A percentile compares a stretch with the other conserved stretches of the same genome.
Conservation (phyloP, 371 early-diverging fungal genomes). For the Synchytrium microbalum region DNA sequence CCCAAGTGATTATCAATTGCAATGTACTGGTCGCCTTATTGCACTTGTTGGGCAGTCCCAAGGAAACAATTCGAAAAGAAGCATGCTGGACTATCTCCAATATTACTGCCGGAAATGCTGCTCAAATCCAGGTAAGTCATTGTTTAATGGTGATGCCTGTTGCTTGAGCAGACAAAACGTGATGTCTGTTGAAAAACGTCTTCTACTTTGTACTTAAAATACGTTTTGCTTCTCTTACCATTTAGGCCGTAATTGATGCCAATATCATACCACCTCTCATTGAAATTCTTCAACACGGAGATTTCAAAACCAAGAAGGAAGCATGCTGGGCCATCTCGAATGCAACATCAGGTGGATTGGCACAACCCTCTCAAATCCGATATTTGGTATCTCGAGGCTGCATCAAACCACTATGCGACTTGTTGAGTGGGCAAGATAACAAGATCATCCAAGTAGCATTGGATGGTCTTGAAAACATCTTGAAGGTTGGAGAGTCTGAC, state of each 20-base stretch:
- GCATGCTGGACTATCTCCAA: slow-evolving; percentile 99
- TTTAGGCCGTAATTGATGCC: slow-evolving; percentile 76
- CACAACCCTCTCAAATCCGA: slow-evolving; percentile 69
- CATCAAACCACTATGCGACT: slow-evolving; percentile 91
- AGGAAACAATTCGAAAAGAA: slow-evolving; percentile 96
- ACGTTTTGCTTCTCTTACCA: not conserved
- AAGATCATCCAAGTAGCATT: slow-evolving; percentile 92
- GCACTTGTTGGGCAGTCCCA: slow-evolving; percentile 70
- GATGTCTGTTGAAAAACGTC: not conserved
- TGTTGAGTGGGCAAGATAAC: slow-evolving; percentile 84
- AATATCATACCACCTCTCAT: slow-evolving; percentile 91
- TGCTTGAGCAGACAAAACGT: not conserved
- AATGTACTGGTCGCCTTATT: slow-evolving; percentile 80
- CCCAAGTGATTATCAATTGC: slow-evolving; percentile 90
- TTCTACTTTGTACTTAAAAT: not conserved
- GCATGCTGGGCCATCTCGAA: slow-evolving; percentile 99
- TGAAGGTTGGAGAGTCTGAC: slow-evolving; percentile 89
- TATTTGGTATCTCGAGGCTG: slow-evolving; percentile 86
- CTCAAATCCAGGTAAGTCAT: slow-evolving; percentile 75
- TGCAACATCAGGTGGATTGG: slow-evolving; percentile 88
- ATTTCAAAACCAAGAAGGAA: slow-evolving; percentile 98
- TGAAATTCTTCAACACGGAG: slow-evolving; percentile 77
- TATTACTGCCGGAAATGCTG: slow-evolving; percentile 98
- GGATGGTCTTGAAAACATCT: slow-evolving; percentile 94
- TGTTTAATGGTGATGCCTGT: not conserved